Evolutionary conservation across 202 grass and related monocot genomes (phyloP).

Genomic region (Setaria viridis): DNA sequence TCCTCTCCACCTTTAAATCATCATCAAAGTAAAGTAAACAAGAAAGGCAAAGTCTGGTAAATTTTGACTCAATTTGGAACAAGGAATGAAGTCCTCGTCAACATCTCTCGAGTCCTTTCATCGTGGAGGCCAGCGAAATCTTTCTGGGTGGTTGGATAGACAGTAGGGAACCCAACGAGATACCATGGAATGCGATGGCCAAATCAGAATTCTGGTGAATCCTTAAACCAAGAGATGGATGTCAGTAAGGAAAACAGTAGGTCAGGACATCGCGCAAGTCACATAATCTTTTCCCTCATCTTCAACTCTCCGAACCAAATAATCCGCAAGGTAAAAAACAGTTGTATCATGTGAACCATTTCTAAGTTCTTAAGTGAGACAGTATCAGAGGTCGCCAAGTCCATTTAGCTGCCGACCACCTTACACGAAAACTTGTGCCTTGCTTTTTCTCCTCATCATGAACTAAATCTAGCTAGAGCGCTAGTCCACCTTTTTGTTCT

Average conservation of each 20-base stretch:
- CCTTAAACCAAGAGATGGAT: neutral
- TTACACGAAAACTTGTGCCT: conserved; percentile 30
- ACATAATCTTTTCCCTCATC: conserved; percentile 13
- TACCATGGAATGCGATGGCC: neutral
- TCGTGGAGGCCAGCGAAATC: neutral
- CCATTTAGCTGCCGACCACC: conserved; percentile 13
- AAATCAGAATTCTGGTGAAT: neutral
- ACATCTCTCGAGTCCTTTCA: neutral
- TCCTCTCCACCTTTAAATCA: no score
- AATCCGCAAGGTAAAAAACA: conserved; percentile 30
- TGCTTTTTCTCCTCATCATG: neutral
- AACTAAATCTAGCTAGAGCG: neutral
- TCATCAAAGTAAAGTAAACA: no score
- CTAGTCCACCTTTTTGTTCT: conserved; percentile 72
- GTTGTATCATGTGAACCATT: conserved; percentile 34
- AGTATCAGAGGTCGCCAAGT: conserved; percentile 9
- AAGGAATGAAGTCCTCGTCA: neutral
- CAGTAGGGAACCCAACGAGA: neutral
- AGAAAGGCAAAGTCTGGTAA: neutral
- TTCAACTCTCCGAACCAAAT: conserved; percentile 19
- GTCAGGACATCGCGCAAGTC: neutral
- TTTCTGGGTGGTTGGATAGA: neutral
- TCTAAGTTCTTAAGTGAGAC: conserved; percentile 37
- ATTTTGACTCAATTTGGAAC: neutral
- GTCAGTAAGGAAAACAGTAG: neutral